These are phyloP conservation scores for Mimosa pudica DNA, from an alignment of 306 rosid species.

Conservation along the genomic window DNA sequence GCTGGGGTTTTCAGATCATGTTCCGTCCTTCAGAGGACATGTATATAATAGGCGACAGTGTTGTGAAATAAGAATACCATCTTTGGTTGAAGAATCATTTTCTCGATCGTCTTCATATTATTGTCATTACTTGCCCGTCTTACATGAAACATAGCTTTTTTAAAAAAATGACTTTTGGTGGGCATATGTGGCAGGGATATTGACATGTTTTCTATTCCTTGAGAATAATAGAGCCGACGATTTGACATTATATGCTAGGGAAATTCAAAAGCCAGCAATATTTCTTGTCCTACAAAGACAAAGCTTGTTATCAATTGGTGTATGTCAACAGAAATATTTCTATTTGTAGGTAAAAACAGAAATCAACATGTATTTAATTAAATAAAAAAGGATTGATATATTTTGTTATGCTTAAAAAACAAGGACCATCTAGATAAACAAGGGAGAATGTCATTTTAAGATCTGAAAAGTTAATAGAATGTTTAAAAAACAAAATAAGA, in stretches of 20 bases:
- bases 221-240: constrained; percentile 16
- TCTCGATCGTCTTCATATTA: constrained; percentile 19
- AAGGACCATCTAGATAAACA: background rate
- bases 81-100: constrained; percentile 35
- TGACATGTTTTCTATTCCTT: constrained; percentile 17
- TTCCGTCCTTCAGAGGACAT: background rate
- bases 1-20: constrained; percentile 22
- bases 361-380: background rate
- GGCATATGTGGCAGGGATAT: constrained; percentile 9
- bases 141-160: constrained; percentile 36
- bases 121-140: constrained; percentile 45
- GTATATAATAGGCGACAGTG: background rate
- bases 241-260: constrained; percentile 25
- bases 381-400: background rate
- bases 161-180: background rate
- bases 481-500: too few species aligned
- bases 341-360: background rate
- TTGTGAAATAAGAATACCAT: constrained; percentile 20
- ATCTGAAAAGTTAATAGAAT: too few species aligned
- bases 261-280: constrained; percentile 28
- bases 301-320: background rate
- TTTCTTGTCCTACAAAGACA: constrained; percentile 29
- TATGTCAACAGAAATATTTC: background rate
- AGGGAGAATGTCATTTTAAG: background rate
- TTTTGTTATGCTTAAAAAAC: background rate